Conservation (phyloP, 805 yeast species). For the Tetrapisispora iriomotensis region DNA sequence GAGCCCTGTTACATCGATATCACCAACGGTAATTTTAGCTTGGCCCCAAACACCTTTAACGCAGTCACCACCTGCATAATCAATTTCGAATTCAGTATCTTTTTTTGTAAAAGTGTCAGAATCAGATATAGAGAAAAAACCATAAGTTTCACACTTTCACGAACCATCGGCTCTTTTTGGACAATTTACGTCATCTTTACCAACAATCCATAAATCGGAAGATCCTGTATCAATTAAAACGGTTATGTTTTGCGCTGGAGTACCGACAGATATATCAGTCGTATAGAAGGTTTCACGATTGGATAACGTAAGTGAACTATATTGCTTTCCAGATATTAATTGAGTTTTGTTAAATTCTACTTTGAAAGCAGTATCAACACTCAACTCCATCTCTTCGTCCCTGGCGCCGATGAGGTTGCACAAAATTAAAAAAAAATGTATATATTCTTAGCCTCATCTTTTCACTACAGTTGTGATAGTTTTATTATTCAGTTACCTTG, state of each 20-base stretch:
- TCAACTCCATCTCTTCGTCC: too few relatives aligned
- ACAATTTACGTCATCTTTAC: constrained; percentile 20
- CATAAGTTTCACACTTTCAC: constrained; percentile 31
- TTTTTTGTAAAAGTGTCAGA: constrained; percentile 31
- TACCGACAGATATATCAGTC: constrained; percentile 32
- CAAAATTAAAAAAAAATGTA: too few relatives aligned
- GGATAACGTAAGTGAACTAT: neutral
- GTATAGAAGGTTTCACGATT: constrained; percentile 1
- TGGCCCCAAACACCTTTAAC: constrained; percentile 38
- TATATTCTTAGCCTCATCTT: too few relatives aligned
- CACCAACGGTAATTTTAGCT: constrained; percentile 51
- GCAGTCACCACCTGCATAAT: constrained; percentile 43
- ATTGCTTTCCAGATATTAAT: neutral
- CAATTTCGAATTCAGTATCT: constrained; percentile 33
- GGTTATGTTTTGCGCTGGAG: constrained; percentile 35
- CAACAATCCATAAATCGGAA: constrained; percentile 40
- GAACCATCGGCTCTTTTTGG: constrained; percentile 3
- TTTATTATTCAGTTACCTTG: too few relatives aligned
- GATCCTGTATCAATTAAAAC: constrained; percentile 42
- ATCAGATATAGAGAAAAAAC: constrained; percentile 29
- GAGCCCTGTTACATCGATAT: constrained; percentile 37
- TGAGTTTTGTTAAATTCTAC: neutral
- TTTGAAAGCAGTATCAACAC: neutral
- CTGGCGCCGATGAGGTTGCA: too few relatives aligned
- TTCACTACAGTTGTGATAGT: too few relatives aligned